Percentiles rank a stretch among this genome's conserved stretches.
These are phyloP conservation scores for Calocybe cyanea DNA, from an alignment of 768 basidiomycete genomes.

Conservation along the genomic window DNA sequence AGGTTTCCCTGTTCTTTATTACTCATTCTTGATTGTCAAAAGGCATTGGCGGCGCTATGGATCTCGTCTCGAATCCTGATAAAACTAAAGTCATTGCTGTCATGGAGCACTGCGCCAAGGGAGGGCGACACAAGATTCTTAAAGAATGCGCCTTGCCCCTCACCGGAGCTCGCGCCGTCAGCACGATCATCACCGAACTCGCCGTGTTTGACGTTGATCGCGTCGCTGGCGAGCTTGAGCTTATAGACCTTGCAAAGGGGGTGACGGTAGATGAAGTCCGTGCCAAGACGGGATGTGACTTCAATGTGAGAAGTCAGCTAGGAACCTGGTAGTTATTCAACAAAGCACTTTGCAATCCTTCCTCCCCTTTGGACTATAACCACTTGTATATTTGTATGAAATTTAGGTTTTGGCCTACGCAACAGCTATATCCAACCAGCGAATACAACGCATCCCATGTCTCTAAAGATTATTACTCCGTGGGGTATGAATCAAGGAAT, in stretches of 20 bases:
- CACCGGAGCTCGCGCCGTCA: slow-evolving; percentile 85
- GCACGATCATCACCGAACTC: slow-evolving; percentile 90
- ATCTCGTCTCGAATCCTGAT: slow-evolving; percentile 93
- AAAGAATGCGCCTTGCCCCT: slow-evolving; percentile 78
- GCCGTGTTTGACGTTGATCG: slow-evolving; percentile 89
- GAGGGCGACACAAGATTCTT: slow-evolving; percentile 87
- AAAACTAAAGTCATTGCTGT: slow-evolving; percentile 88
- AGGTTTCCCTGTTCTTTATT: neutral
- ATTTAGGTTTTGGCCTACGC: no score
- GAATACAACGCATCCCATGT: no score
- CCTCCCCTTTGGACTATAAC: no score
- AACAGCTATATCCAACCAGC: no score
- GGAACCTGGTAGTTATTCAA: slow-evolving; percentile 47
- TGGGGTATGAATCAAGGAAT: no score
- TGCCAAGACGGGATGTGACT: slow-evolving; percentile 84
- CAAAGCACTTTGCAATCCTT: no score
- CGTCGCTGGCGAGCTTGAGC: slow-evolving; percentile 59
- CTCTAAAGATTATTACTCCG: no score
- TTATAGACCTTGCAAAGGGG: slow-evolving; percentile 84
- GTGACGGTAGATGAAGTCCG: slow-evolving; percentile 79
- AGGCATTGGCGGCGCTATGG: slow-evolving; percentile 97
- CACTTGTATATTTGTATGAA: no score
- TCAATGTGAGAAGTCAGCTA: slow-evolving; percentile 53
- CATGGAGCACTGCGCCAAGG: slow-evolving; percentile 89
- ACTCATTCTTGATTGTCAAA: neutral